Evolutionary conservation across 192 early-diverging fungal species (phyloP).

Genomic region (Jimgerdemannia lactiflua): DNA sequence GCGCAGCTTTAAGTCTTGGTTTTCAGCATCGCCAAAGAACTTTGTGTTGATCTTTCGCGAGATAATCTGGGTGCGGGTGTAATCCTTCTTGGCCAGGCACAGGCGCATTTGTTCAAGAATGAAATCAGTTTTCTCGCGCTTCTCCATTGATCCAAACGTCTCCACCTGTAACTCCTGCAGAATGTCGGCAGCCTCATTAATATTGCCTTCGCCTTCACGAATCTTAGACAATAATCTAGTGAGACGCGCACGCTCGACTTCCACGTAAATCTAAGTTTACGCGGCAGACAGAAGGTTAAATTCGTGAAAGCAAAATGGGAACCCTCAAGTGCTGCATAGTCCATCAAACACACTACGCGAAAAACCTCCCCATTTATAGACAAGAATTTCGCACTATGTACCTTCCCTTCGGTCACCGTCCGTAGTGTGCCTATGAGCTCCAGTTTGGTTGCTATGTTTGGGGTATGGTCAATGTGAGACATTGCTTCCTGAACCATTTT

Average conservation of each 20-base stretch:
- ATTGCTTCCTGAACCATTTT: constrained; percentile 96
- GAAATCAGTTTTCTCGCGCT: constrained; percentile 98
- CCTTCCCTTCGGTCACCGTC: constrained; percentile 96
- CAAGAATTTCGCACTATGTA: constrained; percentile 17
- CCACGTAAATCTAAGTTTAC: constrained; percentile 85
- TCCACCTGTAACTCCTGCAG: constrained; percentile 98
- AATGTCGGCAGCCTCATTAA: constrained; percentile 90
- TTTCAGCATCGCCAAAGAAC: constrained; percentile 84
- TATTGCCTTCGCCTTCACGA: constrained; percentile 86
- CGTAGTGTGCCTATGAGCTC: constrained; percentile 93
- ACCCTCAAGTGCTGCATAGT: too few species aligned
- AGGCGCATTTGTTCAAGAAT: constrained; percentile 99
- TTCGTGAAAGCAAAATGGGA: background rate
- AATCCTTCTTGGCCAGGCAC: constrained; percentile 91
- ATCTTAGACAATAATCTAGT: constrained; percentile 89
- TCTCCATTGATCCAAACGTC: constrained; percentile 99
- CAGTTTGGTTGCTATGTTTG: constrained; percentile 76
- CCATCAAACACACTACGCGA: background rate
- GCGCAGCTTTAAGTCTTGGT: constrained; percentile 91
- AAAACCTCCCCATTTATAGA: too few species aligned
- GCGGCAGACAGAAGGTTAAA: background rate
- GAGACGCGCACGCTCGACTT: constrained; percentile 94
- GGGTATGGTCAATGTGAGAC: constrained; percentile 83
- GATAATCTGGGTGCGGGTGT: constrained; percentile 88
- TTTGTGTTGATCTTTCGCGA: constrained; percentile 94